phyloP scores from a whole-genome alignment of 2,329 filamentous ascomycete genomes.

The Alternaria sp. region DNA sequence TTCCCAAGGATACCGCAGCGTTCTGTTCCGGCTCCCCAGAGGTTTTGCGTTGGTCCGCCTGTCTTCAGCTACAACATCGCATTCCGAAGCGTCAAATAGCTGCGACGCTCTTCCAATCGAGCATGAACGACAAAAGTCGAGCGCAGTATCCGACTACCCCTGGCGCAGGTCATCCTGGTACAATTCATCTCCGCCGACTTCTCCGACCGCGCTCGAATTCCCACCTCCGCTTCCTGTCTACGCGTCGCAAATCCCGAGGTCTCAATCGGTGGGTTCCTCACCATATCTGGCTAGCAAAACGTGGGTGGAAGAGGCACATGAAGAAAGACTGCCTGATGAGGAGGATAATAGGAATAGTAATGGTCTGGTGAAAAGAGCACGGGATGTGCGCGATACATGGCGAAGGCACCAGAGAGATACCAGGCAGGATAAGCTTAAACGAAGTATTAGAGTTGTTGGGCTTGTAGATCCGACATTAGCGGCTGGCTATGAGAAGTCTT shows the following conservation, averaged over 20 bases:
- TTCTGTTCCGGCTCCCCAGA: slow-evolving; percentile 30
- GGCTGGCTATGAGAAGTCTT: slow-evolving; percentile 17
- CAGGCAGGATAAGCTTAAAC: slow-evolving; percentile 38
- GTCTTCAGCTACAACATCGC: slow-evolving; percentile 13
- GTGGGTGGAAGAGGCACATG: background rate
- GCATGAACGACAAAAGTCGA: slow-evolving; percentile 2
- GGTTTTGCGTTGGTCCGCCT: slow-evolving; percentile 31
- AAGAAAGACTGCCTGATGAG: background rate
- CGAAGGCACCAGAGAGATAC: slow-evolving; percentile 25
- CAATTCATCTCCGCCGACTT: slow-evolving; percentile 13
- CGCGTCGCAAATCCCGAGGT: background rate
- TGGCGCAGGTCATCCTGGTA: slow-evolving; percentile 18
- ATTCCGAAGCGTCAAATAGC: slow-evolving; percentile 1
- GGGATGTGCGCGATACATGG: slow-evolving; percentile 30
- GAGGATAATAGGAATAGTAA: slow-evolving; percentile 12
- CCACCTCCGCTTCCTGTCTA: slow-evolving; percentile 11
- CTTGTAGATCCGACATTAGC: slow-evolving; percentile 33
- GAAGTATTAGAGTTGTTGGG: slow-evolving; percentile 40
- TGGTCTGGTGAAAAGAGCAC: slow-evolving; percentile 30
- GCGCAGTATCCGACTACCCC: slow-evolving; percentile 7
- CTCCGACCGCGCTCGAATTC: slow-evolving; percentile 13
- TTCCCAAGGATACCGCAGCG: slow-evolving; percentile 8
- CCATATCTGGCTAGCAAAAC: background rate
- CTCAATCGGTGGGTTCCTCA: background rate
- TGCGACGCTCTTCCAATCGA: slow-evolving; percentile 1